Conservation (phyloP, 2,329 filamentous ascomycete species). For the Monascus ruber region DNA sequence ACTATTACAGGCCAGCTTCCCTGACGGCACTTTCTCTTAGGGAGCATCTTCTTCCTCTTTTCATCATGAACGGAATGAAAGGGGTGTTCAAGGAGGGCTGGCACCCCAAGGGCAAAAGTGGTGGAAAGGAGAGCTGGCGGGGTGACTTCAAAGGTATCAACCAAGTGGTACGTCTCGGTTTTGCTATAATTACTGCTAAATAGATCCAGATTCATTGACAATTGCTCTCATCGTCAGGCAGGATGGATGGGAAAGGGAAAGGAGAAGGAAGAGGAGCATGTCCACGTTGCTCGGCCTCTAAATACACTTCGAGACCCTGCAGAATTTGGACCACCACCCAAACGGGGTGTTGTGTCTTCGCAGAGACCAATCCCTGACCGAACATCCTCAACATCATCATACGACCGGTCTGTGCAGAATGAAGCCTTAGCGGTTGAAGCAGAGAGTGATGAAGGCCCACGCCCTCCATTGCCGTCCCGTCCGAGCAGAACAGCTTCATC, state of each 20-base stretch:
- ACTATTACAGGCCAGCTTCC: no score
- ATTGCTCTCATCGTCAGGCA: slow-evolving; percentile 28
- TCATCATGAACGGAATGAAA: slow-evolving; percentile 37
- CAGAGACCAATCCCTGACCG: no score
- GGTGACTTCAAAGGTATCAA: slow-evolving; percentile 47
- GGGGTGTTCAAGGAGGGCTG: slow-evolving; percentile 41
- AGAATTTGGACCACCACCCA: slow-evolving; percentile 72
- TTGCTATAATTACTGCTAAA: not conserved
- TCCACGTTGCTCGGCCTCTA: slow-evolving; percentile 53
- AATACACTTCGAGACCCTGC: slow-evolving; percentile 62
- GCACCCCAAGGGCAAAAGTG: slow-evolving; percentile 43
- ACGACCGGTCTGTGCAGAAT: slow-evolving; percentile 15
- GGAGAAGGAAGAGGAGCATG: slow-evolving; percentile 31
- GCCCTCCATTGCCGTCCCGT: slow-evolving; percentile 54
- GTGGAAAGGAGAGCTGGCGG: slow-evolving; percentile 43
- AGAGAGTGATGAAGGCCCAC: slow-evolving; percentile 30
- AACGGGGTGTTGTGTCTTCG: slow-evolving; percentile 23
- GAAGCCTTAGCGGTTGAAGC: slow-evolving; percentile 14
- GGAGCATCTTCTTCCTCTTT: no score
- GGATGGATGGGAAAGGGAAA: slow-evolving; percentile 49
- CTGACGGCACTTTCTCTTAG: no score
- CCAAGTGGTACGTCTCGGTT: slow-evolving; percentile 38
- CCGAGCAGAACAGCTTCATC: slow-evolving; percentile 59
- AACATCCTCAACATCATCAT: not conserved
- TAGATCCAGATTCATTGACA: no score